Conservation (phyloP, 2,329 filamentous ascomycete species). For the Penicillium sp. region DNA sequence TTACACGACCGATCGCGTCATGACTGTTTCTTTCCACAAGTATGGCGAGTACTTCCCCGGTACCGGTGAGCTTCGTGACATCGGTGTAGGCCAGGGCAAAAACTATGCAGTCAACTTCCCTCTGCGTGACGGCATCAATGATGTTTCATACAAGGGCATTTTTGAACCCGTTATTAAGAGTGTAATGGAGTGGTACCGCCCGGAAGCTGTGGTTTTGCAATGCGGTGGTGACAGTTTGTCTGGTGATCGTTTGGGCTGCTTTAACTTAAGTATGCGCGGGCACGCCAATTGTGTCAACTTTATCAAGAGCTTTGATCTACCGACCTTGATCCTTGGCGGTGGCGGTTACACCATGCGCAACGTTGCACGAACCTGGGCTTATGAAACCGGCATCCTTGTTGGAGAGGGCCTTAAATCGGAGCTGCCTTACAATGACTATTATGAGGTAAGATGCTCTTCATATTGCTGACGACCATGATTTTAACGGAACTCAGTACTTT, state of each 20-base stretch:
- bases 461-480: conserved; percentile 4
- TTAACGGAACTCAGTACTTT: conserved; percentile 57
- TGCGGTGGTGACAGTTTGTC: conserved; percentile 70
- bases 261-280: conserved; percentile 70
- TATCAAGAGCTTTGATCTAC: conserved; percentile 69
- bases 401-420: conserved; percentile 77
- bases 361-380: conserved; percentile 63
- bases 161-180: conserved; percentile 69
- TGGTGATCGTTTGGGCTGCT: conserved; percentile 68
- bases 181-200: conserved; percentile 70
- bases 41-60: conserved; percentile 74
- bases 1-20: conserved; percentile 70
- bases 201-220: conserved; percentile 69
- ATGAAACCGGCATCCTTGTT: conserved; percentile 78
- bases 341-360: conserved; percentile 72
- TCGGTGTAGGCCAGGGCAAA: conserved; percentile 66
- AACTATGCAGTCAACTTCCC: conserved; percentile 71
- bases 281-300: conserved; percentile 71
- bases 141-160: conserved; percentile 67
- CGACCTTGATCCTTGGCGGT: conserved; percentile 66
- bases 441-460: conserved; percentile 56
- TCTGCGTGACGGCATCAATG: conserved; percentile 68
- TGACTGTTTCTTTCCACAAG: conserved; percentile 73
- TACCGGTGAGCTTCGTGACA: conserved; percentile 68
- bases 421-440: conserved; percentile 97